phyloP scores from a whole-genome alignment of 1,139 yeast species.

The Groenewaldozyma auringiensis region DNA sequence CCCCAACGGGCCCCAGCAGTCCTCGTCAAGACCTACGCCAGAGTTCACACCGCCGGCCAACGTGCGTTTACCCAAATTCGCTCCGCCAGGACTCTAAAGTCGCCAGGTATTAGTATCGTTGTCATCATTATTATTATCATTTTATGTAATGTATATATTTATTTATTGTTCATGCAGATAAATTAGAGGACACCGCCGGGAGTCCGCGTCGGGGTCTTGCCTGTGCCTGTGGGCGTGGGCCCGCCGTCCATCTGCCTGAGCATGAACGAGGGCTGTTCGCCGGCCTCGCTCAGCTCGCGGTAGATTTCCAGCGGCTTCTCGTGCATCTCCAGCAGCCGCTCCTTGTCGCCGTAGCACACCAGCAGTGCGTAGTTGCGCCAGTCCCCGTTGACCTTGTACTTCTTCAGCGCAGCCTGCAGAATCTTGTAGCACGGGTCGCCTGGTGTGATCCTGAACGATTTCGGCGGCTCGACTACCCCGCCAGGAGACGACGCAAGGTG shows the following conservation, averaged over 20 bases:
- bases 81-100: too few species aligned
- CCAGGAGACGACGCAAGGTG: conserved; percentile 6
- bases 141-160: too few species aligned
- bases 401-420: conserved; percentile 79
- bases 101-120: too few species aligned
- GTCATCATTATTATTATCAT: too few species aligned
- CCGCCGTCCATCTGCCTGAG: conserved; percentile 64
- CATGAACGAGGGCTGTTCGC: conserved; percentile 91
- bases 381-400: conserved; percentile 75
- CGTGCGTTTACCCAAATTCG: too few species aligned
- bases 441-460: conserved; percentile 77
- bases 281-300: conserved; percentile 78
- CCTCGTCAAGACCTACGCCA: too few species aligned
- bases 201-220: conserved; percentile 20
- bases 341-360: conserved; percentile 86
- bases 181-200: conserved; percentile 32
- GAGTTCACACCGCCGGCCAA: too few species aligned
- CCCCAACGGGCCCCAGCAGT: too few species aligned
- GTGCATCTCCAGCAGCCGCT: conserved; percentile 70
- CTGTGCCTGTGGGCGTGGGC: conserved; percentile 7
- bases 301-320: conserved; percentile 89
- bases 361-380: conserved; percentile 87
- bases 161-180: neutral
- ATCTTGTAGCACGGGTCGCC: conserved; percentile 91
- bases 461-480: conserved; percentile 54